A percentile compares a stretch with the other conserved stretches of the same genome.
Conservation (phyloP, 352 stramenopile species). For the Pythium scleroteichum region DNA sequence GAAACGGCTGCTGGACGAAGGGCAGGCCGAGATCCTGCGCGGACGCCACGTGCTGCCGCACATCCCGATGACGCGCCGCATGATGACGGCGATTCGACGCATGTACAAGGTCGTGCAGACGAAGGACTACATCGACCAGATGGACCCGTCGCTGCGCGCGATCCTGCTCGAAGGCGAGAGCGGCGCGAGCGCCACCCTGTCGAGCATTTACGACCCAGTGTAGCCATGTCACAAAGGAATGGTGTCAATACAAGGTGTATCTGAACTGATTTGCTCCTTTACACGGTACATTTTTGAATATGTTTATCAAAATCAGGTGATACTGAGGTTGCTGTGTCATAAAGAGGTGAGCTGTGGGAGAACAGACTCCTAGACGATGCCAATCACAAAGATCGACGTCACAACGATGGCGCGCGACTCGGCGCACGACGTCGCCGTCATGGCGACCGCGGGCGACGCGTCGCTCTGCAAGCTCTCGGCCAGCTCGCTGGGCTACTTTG, state of each 20-base stretch:
- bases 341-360: not conserved
- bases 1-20: constrained; percentile 28
- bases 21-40: constrained; percentile 27
- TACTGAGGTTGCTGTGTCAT: not conserved
- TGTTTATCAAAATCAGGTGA: constrained; percentile 3
- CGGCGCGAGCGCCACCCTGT: constrained; percentile 5
- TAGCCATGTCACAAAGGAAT: constrained; percentile 14
- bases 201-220: constrained; percentile 30
- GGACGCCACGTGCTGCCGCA: constrained; percentile 33
- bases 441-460: constrained; percentile 80
- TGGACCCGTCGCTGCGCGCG: constrained; percentile 34
- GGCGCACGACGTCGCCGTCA: constrained; percentile 69
- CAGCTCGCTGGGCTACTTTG: constrained; percentile 69
- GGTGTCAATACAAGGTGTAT: constrained; percentile 11
- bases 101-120: constrained; percentile 47
- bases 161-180: constrained; percentile 31
- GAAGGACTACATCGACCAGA: constrained; percentile 46
- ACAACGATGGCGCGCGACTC: constrained; percentile 6
- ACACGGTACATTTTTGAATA: not conserved
- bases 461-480: constrained; percentile 88
- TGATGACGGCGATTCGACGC: constrained; percentile 35
- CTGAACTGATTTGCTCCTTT: no score
- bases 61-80: constrained; percentile 37
- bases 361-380: no score
- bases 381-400: not conserved